Base-by-base conservation (phyloP, 2,329 filamentous ascomycete genomes). In the Penicillium sp. region DNA sequence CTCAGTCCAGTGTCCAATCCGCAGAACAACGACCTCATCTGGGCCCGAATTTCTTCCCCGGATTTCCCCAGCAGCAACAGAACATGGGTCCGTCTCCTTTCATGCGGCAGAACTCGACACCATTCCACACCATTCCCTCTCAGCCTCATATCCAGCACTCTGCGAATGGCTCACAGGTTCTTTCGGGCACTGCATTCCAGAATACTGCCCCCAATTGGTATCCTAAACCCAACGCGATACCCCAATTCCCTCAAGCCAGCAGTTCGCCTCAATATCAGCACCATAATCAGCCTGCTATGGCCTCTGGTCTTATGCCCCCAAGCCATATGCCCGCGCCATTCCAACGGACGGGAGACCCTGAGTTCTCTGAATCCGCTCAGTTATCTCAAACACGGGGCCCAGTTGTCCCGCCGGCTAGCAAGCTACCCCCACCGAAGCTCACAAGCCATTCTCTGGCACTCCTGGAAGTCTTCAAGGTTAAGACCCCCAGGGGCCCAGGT, bases 381-480 rank as follows among this genome's bases (percentile, higher is more conserved):
- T 58, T 62, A 31, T 59, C 68, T 38, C 68, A 70, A 40, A 50
- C 71, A 48, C 74, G 75, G 53, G 74, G 75, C n/a, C 75, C 78
- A 38, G 69, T 73, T 35, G 77, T 81, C 30, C 84, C 84, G 1
- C 77, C 81, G 33, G 82, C 84, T 69, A 84, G 62, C 67, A 82
- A 82, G 49, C 67, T 87, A 25, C 84, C 84, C 16, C 76, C 80
- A 37, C 83, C 83, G 7, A 82, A 80, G 58, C 77, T 87, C 31
- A 85, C 76, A 35, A 78, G 78, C 12, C 84, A 87, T 67, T 78
- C 82, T 1, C 74, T 82, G 55, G 77, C 78, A n/a, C 68, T 87
- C 33, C 71, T 88, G 46, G 83, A 81, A 61, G 77, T 81, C 1
- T 86, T 88, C 73, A 86, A 80, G 61, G 66, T 61, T 14, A 68